These are phyloP conservation scores for Pichia norvegensis DNA, from an alignment of 1,139 yeast genomes.

Conservation along the genomic window DNA sequence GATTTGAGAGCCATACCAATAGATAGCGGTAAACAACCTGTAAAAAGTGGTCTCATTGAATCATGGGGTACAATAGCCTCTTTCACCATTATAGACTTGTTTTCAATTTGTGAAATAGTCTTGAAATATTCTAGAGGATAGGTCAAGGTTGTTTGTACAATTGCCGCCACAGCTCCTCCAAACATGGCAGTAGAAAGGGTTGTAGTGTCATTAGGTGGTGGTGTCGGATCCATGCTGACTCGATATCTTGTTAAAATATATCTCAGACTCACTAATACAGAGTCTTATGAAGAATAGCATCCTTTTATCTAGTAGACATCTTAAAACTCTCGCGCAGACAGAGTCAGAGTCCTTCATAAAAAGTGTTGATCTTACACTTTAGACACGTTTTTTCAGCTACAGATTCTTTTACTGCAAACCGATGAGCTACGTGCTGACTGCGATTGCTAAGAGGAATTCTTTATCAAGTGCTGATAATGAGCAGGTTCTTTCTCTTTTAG, in stretches of 20 bases:
- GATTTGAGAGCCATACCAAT: conserved; percentile 70
- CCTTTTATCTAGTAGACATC: no score
- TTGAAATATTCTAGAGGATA: conserved; percentile 83
- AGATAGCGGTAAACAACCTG: conserved; percentile 77
- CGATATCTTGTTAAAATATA: neutral
- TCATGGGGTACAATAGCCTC: conserved; percentile 31
- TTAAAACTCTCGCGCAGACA: neutral
- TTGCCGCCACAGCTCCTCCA: conserved; percentile 51
- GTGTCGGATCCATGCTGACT: conserved; percentile 17
- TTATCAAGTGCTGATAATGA: conserved; percentile 16
- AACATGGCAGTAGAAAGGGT: conserved; percentile 47
- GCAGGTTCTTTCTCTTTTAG: conserved; percentile 21
- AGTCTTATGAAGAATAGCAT: no score
- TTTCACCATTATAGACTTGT: conserved; percentile 37
- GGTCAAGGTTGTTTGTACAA: conserved; percentile 60
- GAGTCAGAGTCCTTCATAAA: neutral
- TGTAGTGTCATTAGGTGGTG: conserved; percentile 15
- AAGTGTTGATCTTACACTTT: neutral
- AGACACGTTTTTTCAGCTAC: neutral
- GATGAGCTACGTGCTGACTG: conserved; percentile 26
- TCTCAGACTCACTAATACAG: no score
- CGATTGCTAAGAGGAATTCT: conserved; percentile 21
- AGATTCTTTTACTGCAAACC: neutral
- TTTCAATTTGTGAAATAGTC: conserved; percentile 42
- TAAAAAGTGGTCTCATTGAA: conserved; percentile 40